A percentile compares a stretch with the other conserved stretches of the same genome.
Evolutionary conservation across 2,329 filamentous ascomycete species (phyloP).

Genomic region (Colletotrichum tabaci): DNA sequence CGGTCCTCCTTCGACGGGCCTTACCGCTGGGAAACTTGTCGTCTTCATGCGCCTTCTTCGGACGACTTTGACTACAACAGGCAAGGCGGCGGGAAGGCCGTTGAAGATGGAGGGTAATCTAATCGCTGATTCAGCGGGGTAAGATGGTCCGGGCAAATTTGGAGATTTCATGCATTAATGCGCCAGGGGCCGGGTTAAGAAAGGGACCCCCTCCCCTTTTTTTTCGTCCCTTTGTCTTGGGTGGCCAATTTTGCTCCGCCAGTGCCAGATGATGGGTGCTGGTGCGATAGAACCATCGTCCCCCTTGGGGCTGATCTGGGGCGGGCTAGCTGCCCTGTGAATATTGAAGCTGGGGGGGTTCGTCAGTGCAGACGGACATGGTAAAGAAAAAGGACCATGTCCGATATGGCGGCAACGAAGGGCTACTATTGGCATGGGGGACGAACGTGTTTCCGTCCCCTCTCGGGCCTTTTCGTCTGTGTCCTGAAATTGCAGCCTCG

Average conservation of each 20-base stretch:
- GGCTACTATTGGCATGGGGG: slow-evolving; percentile 35
- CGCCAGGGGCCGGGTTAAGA: slow-evolving; percentile 21
- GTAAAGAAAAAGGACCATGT: neutral
- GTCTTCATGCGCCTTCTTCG: slow-evolving; percentile 25
- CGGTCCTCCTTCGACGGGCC: neutral
- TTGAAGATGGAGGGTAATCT: slow-evolving; percentile 38
- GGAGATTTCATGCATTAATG: slow-evolving; percentile 41
- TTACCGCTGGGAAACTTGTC: slow-evolving; percentile 21
- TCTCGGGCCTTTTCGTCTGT: slow-evolving; percentile 27
- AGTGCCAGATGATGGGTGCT: slow-evolving; percentile 9
- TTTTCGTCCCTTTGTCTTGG: neutral
- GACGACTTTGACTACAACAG: slow-evolving; percentile 32
- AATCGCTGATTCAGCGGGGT: slow-evolving; percentile 43
- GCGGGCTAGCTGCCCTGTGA: slow-evolving; percentile 31
- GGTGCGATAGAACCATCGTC: slow-evolving; percentile 20
- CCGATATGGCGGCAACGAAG: slow-evolving; percentile 25
- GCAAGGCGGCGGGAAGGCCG: slow-evolving; percentile 41
- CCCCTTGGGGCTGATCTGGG: slow-evolving; percentile 9
- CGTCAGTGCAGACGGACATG: slow-evolving; percentile 5
- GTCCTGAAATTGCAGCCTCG: slow-evolving; percentile 22
- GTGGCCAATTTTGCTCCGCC: neutral
- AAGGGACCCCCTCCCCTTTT: slow-evolving; percentile 12
- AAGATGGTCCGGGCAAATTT: slow-evolving; percentile 39
- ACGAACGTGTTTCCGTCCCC: slow-evolving; percentile 25
- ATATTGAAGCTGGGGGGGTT: slow-evolving; percentile 25